These are phyloP conservation scores for Pythium volutum DNA, from an alignment of 352 stramenopile genomes.

Conservation along the genomic window DNA sequence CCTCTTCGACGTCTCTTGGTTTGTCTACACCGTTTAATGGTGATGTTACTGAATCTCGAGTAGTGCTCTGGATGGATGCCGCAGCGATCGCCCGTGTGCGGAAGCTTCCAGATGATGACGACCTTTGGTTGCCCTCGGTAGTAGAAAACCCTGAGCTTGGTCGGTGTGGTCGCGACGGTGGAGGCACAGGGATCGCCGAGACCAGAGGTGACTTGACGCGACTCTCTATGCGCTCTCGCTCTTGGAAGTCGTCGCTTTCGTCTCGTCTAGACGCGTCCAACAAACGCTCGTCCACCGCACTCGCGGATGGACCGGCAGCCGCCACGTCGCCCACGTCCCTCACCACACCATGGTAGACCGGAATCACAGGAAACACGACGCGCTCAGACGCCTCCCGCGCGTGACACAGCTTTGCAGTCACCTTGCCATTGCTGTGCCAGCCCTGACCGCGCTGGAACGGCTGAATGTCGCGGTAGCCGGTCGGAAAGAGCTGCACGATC, in stretches of 20 bases:
- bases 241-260: slow-evolving; percentile 6
- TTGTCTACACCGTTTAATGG: neutral
- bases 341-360: slow-evolving; percentile 2
- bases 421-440: slow-evolving; percentile 60
- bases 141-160: slow-evolving; percentile 17
- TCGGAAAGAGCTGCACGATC: slow-evolving; percentile 56
- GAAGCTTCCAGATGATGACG: slow-evolving; percentile 24
- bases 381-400: slow-evolving; percentile 25
- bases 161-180: slow-evolving; percentile 23
- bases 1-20: slow-evolving; percentile 5
- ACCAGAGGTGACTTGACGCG: slow-evolving; percentile 21
- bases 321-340: neutral
- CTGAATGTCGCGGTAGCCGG: slow-evolving; percentile 66
- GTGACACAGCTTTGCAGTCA: slow-evolving; percentile 24
- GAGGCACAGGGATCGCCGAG: slow-evolving; percentile 25
- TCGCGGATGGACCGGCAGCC: slow-evolving; percentile 14
- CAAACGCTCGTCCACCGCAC: slow-evolving; percentile 12
- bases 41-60: neutral
- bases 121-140: slow-evolving; percentile 29
- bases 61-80: neutral
- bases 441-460: slow-evolving; percentile 62
- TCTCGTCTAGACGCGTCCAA: neutral
- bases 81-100: slow-evolving; percentile 17
- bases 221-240: slow-evolving; percentile 16
- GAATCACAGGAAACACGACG: slow-evolving; percentile 50